Evolutionary conservation across 2,329 filamentous ascomycete species (phyloP), one percentile per base, ranked within the genome.

Genomic region (Colletotrichum caudatum): DNA sequence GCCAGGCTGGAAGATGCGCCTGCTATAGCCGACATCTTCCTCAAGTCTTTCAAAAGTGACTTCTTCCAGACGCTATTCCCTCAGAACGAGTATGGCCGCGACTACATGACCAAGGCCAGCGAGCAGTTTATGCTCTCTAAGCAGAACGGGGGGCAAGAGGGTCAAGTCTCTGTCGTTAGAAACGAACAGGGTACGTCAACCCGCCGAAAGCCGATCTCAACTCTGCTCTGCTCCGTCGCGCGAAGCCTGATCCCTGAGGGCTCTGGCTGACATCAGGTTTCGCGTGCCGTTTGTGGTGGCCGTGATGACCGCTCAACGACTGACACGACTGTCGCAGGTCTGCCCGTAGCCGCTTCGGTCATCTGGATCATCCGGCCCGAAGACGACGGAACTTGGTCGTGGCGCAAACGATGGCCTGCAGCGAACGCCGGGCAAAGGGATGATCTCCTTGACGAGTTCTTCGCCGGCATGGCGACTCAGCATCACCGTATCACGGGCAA

Each of bases 381-480:
- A 20, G 72, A 74, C 58, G 29, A 65, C 14, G 72, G 62, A 11
- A 58, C 66, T 16, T 72, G 72, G 65, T 69, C 69, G 1, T 70
- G 72, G 69, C 50, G 64, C 8, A 66, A 66, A 41, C 65, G 72
- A 16, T 74, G 69, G 72, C 69, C 72, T 16, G n/a, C 53, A 16
- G 62, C 65, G 5, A 74, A 66, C 39, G 29, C 53, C 41, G 56
- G 66, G 33, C 71, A 74, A 63, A 53, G 69, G 1, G 66, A 62
- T 14, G 63, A 65, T n/a, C 68, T 56, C 5, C 50, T 75, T n/a
- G 66, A 74, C 2, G 59, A 64, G 14, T 74, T 76, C 54, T 75
- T 72, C 44, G 53, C 41, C 23, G 69, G 57, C 51, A 75, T 76
- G 73, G 69, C 51, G 5, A 48, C 63, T 16, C 75, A 74, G 61